Conservation (phyloP, 2,329 filamentous ascomycete species). For the Neurospora crassa region DNA sequence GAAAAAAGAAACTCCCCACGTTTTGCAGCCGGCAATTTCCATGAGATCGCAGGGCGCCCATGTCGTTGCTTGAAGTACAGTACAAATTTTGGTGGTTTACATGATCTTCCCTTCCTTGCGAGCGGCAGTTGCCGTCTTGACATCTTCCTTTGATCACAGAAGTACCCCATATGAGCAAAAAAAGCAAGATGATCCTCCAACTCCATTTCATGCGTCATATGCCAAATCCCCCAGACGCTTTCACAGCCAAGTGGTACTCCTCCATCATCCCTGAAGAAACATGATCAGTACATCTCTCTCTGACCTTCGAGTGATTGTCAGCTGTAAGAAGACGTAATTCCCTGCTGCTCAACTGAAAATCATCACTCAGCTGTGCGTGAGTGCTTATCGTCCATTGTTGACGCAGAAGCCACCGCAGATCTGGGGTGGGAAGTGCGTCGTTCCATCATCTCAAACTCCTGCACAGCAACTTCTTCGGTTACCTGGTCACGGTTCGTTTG, state of each 20-base stretch:
- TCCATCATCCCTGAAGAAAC: neutral
- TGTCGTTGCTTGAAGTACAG: neutral
- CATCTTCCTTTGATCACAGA: neutral
- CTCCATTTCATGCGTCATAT: neutral
- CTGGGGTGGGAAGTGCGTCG: neutral
- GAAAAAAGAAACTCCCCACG: neutral
- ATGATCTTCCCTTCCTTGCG: neutral
- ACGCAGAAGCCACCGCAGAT: neutral
- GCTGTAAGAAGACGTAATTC: neutral
- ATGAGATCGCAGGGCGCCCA: neutral
- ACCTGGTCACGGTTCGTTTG: neutral
- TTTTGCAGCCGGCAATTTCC: neutral
- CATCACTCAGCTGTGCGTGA: neutral
- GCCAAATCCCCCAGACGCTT: neutral
- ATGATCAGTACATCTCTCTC: neutral
- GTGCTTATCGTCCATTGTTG: neutral
- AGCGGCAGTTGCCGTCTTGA: neutral
- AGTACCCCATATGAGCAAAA: neutral
- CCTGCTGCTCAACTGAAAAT: neutral
- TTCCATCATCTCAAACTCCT: neutral
- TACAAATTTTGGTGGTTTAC: neutral
- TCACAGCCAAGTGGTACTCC: neutral
- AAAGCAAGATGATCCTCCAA: neutral
- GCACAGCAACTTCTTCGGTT: neutral
- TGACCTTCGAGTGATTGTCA: neutral